A percentile compares a stretch with the other conserved stretches of the same genome.
These are phyloP conservation scores for Fusarium pseudonygamai DNA, from an alignment of 2,329 filamentous ascomycete species.

Conservation along the genomic window DNA sequence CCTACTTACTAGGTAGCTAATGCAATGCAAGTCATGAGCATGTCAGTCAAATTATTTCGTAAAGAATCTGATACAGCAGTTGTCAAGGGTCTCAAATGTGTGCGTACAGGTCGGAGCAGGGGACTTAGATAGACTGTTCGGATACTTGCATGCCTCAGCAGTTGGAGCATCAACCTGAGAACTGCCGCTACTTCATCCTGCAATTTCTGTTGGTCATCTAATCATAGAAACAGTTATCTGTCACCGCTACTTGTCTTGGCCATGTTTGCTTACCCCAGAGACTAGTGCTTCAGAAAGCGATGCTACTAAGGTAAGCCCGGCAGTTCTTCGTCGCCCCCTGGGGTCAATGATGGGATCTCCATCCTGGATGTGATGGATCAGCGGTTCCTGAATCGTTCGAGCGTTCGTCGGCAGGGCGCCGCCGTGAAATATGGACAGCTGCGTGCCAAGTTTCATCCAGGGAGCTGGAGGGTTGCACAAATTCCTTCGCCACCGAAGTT, in stretches of 20 bases:
- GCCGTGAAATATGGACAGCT: slow-evolving; percentile 34
- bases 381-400: not conserved
- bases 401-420: slow-evolving; percentile 21
- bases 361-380: not conserved
- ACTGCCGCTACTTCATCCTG: slow-evolving; percentile 9
- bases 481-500: slow-evolving; percentile 12
- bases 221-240: not conserved
- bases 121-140: slow-evolving; percentile 18
- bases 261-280: not conserved
- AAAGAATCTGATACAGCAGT: slow-evolving; percentile 1
- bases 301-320: not conserved
- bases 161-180: not conserved
- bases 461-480: slow-evolving; percentile 28
- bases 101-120: slow-evolving; percentile 3
- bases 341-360: not conserved
- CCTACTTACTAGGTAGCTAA: not conserved
- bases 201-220: slow-evolving; percentile 3
- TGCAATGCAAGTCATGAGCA: not conserved
- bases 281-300: not conserved
- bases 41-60: not conserved
- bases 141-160: slow-evolving; percentile 26
- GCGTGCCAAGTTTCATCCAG: slow-evolving; percentile 33
- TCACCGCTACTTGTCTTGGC: not conserved
- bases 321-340: not conserved
- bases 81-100: not conserved